A percentile compares a stretch with the other conserved stretches of the same genome.
Conservation (phyloP, 202 grass and related monocot genomes). For the Zoysia matrella region DNA sequence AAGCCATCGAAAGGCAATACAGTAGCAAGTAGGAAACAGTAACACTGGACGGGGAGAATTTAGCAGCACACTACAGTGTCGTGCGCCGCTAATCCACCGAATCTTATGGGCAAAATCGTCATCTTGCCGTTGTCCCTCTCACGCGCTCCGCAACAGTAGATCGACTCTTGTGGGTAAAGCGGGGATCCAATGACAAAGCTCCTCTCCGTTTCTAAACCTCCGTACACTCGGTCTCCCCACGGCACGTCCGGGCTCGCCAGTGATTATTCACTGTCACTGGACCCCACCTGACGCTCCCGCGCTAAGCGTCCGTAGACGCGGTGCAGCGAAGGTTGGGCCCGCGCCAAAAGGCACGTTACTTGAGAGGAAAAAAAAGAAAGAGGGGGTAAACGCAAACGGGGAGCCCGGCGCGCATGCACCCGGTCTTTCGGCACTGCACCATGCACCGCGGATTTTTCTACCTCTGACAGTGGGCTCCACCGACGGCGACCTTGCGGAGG, state of each 20-base stretch:
- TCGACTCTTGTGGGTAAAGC: neutral
- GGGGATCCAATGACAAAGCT: neutral
- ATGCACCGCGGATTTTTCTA: neutral
- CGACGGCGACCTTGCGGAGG: no score
- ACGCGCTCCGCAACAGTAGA: neutral
- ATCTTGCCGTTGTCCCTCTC: neutral
- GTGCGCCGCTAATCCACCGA: slow-evolving; percentile 2
- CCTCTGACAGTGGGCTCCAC: neutral
- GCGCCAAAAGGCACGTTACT: slow-evolving; percentile 29
- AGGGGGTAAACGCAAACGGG: neutral
- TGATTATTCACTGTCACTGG: no score
- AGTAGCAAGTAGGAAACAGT: no score
- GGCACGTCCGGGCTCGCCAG: neutral
- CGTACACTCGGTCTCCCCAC: neutral
- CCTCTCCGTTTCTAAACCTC: neutral
- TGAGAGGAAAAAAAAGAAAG: neutral
- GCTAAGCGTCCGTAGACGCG: neutral
- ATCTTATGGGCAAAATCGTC: slow-evolving; percentile 1
- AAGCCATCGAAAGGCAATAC: no score
- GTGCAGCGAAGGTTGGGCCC: neutral
- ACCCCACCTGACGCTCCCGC: neutral
- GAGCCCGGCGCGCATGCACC: neutral
- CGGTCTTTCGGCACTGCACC: neutral
- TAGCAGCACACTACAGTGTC: slow-evolving; percentile 12
- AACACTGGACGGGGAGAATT: no score